A percentile compares a stretch with the other conserved stretches of the same genome.
These are phyloP conservation scores for Reutealis trisperma DNA, from an alignment of 345 rosid genomes.

Conservation along the genomic window DNA sequence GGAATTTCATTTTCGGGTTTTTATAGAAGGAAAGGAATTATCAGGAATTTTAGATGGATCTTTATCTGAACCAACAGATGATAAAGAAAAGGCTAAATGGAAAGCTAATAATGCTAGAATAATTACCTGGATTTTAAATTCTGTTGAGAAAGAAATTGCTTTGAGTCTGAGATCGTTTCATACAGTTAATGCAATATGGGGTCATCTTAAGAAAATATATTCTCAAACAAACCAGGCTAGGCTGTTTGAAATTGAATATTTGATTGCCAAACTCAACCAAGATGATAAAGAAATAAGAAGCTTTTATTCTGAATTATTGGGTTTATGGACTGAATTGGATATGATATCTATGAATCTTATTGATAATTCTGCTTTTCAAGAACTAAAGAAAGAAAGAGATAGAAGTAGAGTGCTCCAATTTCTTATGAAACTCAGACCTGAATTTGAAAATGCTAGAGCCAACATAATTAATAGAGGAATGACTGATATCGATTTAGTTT, in stretches of 20 bases:
- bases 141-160: not conserved
- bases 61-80: not conserved
- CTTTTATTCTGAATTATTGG: not conserved
- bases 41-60: not conserved
- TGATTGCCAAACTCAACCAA: not conserved
- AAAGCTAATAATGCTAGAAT: not conserved
- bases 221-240: not conserved
- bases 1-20: not conserved
- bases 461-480: not conserved
- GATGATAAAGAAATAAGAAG: not conserved
- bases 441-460: slow-evolving; percentile 3
- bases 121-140: not conserved
- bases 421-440: not conserved
- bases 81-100: not conserved
- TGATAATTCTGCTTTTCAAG: not conserved
- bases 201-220: not conserved
- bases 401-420: not conserved
- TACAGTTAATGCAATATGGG: not conserved
- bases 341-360: not conserved
- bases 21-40: not conserved
- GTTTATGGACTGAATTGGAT: not conserved
- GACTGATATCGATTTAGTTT: not conserved
- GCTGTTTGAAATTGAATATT: not conserved
- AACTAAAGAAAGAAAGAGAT: not conserved
- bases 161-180: not conserved